phyloP scores from a whole-genome alignment of 2,329 filamentous ascomycete genomes.

The Colletotrichum paranaense region DNA sequence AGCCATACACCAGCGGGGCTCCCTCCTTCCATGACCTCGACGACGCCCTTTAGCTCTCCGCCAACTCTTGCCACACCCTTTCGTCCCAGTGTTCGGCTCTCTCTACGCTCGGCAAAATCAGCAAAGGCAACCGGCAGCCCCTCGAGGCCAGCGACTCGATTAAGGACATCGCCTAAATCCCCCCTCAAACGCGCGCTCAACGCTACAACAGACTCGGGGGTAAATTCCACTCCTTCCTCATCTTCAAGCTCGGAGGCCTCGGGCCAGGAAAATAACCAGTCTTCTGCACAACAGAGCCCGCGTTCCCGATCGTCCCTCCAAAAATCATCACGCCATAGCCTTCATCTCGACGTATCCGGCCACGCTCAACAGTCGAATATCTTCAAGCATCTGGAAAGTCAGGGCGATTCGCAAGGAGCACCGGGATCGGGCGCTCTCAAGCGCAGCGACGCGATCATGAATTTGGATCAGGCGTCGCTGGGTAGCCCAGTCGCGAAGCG shows the following conservation, averaged over 20 bases:
- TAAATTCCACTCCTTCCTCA: slow-evolving; percentile 63
- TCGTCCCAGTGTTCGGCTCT: slow-evolving; percentile 74
- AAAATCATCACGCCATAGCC: slow-evolving; percentile 63
- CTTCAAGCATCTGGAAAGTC: slow-evolving; percentile 62
- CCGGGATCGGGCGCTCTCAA: slow-evolving; percentile 83
- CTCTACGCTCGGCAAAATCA: slow-evolving; percentile 71
- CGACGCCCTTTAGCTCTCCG: slow-evolving; percentile 44
- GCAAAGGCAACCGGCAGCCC: slow-evolving; percentile 65
- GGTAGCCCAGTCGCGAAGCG: slow-evolving; percentile 93
- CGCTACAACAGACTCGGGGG: slow-evolving; percentile 74
- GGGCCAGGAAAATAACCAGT: slow-evolving; percentile 57
- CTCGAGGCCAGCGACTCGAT: slow-evolving; percentile 67
- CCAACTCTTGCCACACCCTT: slow-evolving; percentile 71
- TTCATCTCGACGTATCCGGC: slow-evolving; percentile 67
- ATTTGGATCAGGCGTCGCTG: slow-evolving; percentile 80
- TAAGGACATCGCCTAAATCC: slow-evolving; percentile 81
- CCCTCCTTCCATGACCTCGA: slow-evolving; percentile 42
- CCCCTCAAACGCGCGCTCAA: slow-evolving; percentile 83
- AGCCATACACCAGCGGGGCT: slow-evolving; percentile 37
- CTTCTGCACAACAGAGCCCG: slow-evolving; percentile 52
- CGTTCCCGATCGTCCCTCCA: slow-evolving; percentile 58
- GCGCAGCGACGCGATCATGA: slow-evolving; percentile 90
- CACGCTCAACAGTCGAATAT: slow-evolving; percentile 60
- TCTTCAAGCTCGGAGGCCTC: slow-evolving; percentile 54
- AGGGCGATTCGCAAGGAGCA: slow-evolving; percentile 57